Conservation (phyloP, 2,329 filamentous ascomycete species). For the Cadophora gregata region DNA sequence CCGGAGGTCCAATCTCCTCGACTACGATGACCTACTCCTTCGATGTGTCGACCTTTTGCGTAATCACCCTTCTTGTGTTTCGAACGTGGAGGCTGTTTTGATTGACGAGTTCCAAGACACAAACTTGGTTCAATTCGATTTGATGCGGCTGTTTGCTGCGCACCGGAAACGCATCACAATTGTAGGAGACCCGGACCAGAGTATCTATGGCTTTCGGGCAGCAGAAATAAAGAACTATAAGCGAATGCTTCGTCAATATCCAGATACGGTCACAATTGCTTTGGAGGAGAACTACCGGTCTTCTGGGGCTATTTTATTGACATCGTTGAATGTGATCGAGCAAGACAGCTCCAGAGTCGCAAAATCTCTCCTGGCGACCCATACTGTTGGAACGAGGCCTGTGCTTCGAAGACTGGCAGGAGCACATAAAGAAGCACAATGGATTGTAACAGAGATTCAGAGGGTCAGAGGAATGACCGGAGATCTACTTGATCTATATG, state of each 20-base stretch:
- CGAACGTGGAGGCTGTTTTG: slow-evolving; percentile 87
- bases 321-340: slow-evolving; percentile 85
- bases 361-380: slow-evolving; percentile 81
- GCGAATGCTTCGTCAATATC: slow-evolving; percentile 77
- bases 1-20: slow-evolving; percentile 78
- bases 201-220: slow-evolving; percentile 94
- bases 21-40: slow-evolving; percentile 92
- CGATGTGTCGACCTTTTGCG: slow-evolving; percentile 81
- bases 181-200: slow-evolving; percentile 96
- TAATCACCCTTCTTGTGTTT: slow-evolving; percentile 77
- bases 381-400: slow-evolving; percentile 78
- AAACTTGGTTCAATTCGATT: slow-evolving; percentile 90
- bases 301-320: slow-evolving; percentile 80
- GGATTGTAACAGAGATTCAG: slow-evolving; percentile 86
- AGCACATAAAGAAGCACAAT: slow-evolving; percentile 77
- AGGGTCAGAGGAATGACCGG: slow-evolving; percentile 75
- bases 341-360: slow-evolving; percentile 83
- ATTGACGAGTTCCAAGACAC: slow-evolving; percentile 99
- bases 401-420: slow-evolving; percentile 78
- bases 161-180: slow-evolving; percentile 80
- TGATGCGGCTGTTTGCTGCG: slow-evolving; percentile 88
- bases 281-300: slow-evolving; percentile 96
- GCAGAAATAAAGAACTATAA: slow-evolving; percentile 90
- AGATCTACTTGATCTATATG: slow-evolving; percentile 72
- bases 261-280: slow-evolving; percentile 79